Conservation (phyloP, 768 basidiomycete genomes). For the Pisolithus tinctorius region DNA sequence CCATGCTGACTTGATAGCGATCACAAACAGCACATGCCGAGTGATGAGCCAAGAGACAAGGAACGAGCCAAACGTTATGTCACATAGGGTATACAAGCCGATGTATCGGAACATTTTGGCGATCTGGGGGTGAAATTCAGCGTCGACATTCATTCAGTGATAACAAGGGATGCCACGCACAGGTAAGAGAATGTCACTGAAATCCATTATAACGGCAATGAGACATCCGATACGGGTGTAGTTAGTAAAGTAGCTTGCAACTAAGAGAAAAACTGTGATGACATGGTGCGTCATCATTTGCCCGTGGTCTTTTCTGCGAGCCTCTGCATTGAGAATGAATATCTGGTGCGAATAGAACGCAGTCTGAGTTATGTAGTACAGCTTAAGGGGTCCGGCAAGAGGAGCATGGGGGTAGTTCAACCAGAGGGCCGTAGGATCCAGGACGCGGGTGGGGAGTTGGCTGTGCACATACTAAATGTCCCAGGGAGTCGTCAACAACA, state of each 20-base stretch:
- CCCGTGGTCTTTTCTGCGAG: conserved; percentile 81
- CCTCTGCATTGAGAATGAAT: conserved; percentile 89
- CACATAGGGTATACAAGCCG: conserved; percentile 55
- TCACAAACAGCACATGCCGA: conserved; percentile 74
- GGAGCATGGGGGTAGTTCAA: conserved; percentile 75
- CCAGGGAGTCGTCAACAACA: conserved; percentile 8
- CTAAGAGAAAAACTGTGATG: conserved; percentile 77
- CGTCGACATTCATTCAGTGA: background rate
- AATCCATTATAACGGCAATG: conserved; percentile 91
- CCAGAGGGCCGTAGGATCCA: conserved; percentile 69
- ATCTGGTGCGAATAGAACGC: conserved; percentile 92
- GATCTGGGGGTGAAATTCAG: conserved; percentile 39
- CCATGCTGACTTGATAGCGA: conserved; percentile 59
- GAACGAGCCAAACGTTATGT: conserved; percentile 73
- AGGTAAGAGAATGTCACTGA: conserved; percentile 86
- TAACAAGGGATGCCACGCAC: conserved; percentile 41
- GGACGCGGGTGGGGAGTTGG: conserved; percentile 57
- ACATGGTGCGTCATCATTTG: conserved; percentile 98
- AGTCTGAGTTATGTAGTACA: conserved; percentile 81
- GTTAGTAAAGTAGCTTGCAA: conserved; percentile 71
- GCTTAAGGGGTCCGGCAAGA: conserved; percentile 75
- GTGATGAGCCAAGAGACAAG: conserved; percentile 88
- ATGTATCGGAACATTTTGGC: conserved; percentile 95
- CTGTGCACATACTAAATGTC: conserved; percentile 67
- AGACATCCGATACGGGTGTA: conserved; percentile 86